These are phyloP conservation scores for Mortierella sp. DNA, from an alignment of 371 early-diverging fungal genomes.

Conservation along the genomic window DNA sequence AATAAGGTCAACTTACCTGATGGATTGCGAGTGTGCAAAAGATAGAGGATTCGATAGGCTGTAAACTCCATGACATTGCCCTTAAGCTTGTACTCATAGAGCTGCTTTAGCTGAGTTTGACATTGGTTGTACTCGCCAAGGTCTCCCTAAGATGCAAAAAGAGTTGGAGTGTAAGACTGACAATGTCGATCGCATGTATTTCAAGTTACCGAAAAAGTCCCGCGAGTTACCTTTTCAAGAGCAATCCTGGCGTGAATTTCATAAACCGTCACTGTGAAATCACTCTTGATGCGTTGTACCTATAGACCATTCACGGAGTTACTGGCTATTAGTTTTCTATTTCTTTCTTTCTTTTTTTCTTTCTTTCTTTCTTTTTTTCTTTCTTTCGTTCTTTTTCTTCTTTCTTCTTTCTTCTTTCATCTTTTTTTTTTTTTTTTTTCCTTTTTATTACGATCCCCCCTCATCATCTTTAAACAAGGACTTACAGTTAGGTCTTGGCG, in stretches of 20 bases:
- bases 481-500: constrained; percentile 94
- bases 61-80: constrained; percentile 87
- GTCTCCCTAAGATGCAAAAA: constrained; percentile 71
- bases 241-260: constrained; percentile 95
- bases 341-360: too few relatives aligned
- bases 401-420: neutral
- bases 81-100: constrained; percentile 76
- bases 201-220: too few relatives aligned
- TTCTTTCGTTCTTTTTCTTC: neutral
- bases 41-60: constrained; percentile 92
- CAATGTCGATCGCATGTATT: neutral
- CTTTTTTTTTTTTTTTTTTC: neutral
- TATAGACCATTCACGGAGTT: constrained; percentile 25
- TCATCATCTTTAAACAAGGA: too few relatives aligned
- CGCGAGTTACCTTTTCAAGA: constrained; percentile 88
- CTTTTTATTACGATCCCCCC: neutral
- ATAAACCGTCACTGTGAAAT: constrained; percentile 94
- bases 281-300: constrained; percentile 92
- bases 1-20: constrained; percentile 67
- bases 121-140: constrained; percentile 97
- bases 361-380: neutral
- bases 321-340: too few relatives aligned
- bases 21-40: constrained; percentile 86
- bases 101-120: constrained; percentile 89
- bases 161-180: neutral